These are phyloP conservation scores for Rhododendron ferrugineum DNA, from an alignment of 148 eudicot species.

Conservation along the genomic window DNA sequence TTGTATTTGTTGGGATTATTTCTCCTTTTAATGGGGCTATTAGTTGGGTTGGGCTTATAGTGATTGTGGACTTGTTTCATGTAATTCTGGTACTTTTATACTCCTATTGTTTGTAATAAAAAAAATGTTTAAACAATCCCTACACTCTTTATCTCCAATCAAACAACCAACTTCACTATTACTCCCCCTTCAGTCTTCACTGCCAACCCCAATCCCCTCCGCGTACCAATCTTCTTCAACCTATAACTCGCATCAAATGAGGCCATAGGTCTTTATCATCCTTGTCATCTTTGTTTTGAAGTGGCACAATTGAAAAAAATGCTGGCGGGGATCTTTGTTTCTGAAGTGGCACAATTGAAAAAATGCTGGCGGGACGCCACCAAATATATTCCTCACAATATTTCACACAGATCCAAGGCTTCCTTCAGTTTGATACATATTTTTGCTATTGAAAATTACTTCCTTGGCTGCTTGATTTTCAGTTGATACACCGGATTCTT, in stretches of 20 bases:
- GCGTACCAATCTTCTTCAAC: background rate
- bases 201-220: background rate
- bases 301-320: background rate
- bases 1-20: background rate
- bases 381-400: background rate
- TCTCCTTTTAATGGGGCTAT: background rate
- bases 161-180: background rate
- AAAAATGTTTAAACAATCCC: background rate
- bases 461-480: conserved; percentile 14
- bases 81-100: no score
- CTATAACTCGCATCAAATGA: background rate
- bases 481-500: conserved; percentile 23
- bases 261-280: background rate
- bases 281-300: background rate
- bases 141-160: background rate
- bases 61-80: background rate
- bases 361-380: background rate
- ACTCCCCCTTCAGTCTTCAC: background rate
- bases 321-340: background rate
- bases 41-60: background rate
- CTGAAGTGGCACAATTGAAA: background rate
- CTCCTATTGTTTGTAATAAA: background rate
- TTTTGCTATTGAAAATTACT: conserved; percentile 12
- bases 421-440: conserved; percentile 1
- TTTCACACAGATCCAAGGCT: background rate